Conservation (phyloP, 1,139 yeast genomes). For the Scheffersomyces titani region DNA sequence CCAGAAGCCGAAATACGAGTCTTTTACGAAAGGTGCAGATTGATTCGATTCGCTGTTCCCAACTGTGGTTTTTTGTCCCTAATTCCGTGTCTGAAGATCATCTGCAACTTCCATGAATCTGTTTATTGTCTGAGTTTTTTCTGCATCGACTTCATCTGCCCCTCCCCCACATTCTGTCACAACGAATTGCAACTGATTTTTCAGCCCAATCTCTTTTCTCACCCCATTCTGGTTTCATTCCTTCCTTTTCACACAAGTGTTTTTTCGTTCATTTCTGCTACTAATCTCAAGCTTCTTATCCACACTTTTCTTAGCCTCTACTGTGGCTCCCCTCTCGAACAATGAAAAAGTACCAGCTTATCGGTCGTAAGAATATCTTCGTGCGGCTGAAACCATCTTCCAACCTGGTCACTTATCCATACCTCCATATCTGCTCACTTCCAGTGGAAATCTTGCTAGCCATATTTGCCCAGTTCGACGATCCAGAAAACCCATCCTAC, state of each 20-base stretch:
- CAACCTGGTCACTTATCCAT: constrained; percentile 22
- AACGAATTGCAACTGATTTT: neutral
- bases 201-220: neutral
- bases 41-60: neutral
- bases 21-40: neutral
- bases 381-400: constrained; percentile 4
- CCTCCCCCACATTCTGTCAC: neutral
- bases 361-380: constrained; percentile 35
- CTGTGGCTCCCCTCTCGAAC: neutral
- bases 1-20: neutral
- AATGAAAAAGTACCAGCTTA: constrained; percentile 36
- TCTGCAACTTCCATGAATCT: neutral
- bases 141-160: neutral
- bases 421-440: constrained; percentile 34
- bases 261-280: neutral
- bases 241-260: too few relatives aligned
- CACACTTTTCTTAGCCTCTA: neutral
- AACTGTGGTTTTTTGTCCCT: neutral
- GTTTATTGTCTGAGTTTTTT: neutral
- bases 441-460: constrained; percentile 44
- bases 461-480: constrained; percentile 28
- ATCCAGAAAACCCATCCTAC: constrained; percentile 4
- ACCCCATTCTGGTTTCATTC: too few relatives aligned
- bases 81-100: neutral
- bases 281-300: neutral